phyloP scores from a whole-genome alignment of 192 early-diverging fungal species.

The Umbelopsis vinacea region DNA sequence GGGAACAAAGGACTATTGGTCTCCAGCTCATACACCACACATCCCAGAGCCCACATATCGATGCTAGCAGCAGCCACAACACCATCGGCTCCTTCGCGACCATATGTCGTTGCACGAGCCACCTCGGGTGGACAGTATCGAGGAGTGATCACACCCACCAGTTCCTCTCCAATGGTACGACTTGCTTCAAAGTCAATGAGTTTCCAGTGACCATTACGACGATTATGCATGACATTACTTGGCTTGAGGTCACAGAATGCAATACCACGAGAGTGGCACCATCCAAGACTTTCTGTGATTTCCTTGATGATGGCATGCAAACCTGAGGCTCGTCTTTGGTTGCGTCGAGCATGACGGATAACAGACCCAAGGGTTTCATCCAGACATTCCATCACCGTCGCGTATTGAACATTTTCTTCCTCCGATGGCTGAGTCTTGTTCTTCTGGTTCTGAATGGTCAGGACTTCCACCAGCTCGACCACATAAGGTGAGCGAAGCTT shows the following conservation, averaged over 20 bases:
- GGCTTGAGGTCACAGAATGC: slow-evolving; percentile 62
- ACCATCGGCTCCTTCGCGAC: slow-evolving; percentile 46
- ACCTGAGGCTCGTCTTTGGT: slow-evolving; percentile 19
- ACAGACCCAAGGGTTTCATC: slow-evolving; percentile 50
- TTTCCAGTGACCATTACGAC: slow-evolving; percentile 48
- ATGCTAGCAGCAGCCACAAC: slow-evolving; percentile 53
- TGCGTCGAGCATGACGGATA: slow-evolving; percentile 39
- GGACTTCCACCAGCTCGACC: slow-evolving; percentile 54
- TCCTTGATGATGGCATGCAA: slow-evolving; percentile 42
- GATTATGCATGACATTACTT: slow-evolving; percentile 54
- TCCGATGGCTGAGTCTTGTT: slow-evolving; percentile 27
- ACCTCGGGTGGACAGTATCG: slow-evolving; percentile 58
- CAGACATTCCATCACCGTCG: slow-evolving; percentile 52
- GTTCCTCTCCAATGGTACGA: slow-evolving; percentile 48
- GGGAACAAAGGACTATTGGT: slow-evolving; percentile 50
- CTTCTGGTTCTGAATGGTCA: slow-evolving; percentile 48
- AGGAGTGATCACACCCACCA: slow-evolving; percentile 52
- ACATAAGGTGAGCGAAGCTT: slow-evolving; percentile 44
- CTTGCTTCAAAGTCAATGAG: slow-evolving; percentile 57
- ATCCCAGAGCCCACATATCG: slow-evolving; percentile 56
- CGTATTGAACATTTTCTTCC: slow-evolving; percentile 31
- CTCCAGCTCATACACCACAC: slow-evolving; percentile 53
- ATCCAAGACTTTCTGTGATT: slow-evolving; percentile 43
- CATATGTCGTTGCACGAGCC: slow-evolving; percentile 49
- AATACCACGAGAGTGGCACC: slow-evolving; percentile 52